phyloP scores from a whole-genome alignment of 2,329 filamentous ascomycete genomes.

The Fusarium duplospermum region DNA sequence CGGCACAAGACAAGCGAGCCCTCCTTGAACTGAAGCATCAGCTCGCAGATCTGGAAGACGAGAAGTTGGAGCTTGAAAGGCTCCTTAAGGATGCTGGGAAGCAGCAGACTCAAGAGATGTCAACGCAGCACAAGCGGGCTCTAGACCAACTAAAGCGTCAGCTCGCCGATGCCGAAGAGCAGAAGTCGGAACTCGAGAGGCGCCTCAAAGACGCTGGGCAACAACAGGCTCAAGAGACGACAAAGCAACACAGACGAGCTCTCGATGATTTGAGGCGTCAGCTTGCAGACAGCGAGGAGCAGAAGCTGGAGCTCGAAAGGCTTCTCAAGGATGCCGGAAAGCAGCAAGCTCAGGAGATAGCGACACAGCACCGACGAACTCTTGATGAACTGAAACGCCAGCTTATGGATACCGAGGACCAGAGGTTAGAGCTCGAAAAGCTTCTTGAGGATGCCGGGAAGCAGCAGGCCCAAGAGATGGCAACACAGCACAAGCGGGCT shows the following conservation, averaged over 20 bases:
- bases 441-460: neutral
- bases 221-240: neutral
- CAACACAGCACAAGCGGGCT: neutral
- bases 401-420: neutral
- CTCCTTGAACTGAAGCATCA: neutral
- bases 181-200: neutral
- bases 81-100: neutral
- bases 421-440: neutral
- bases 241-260: neutral
- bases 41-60: neutral
- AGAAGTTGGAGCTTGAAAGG: neutral
- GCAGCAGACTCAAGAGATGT: neutral
- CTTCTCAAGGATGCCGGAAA: neutral
- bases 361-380: neutral
- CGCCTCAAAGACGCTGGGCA: neutral
- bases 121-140: neutral
- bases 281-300: neutral
- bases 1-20: neutral
- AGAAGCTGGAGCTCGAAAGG: neutral
- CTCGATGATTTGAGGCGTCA: neutral
- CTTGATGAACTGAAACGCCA: neutral
- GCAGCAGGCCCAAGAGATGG: neutral
- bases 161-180: neutral
- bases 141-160: neutral
- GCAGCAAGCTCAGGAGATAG: neutral